These are phyloP conservation scores for Umbellularia californica DNA, from an alignment of 164 flowering plant species.

Conservation along the genomic window DNA sequence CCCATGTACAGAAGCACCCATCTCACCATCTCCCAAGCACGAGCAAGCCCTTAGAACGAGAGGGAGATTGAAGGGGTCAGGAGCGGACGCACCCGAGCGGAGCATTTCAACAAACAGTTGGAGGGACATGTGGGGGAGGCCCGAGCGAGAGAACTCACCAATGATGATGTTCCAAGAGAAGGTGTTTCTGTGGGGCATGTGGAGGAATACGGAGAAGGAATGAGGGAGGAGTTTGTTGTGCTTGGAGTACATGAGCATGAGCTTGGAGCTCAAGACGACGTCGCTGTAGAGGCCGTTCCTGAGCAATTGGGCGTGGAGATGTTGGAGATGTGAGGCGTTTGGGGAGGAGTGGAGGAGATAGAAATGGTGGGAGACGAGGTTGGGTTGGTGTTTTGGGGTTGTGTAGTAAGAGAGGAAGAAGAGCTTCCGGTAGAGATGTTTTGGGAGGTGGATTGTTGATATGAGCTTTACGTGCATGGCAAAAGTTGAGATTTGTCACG, in stretches of 20 bases:
- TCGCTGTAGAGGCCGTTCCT: slow-evolving; percentile 14
- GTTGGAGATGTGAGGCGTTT: slow-evolving; percentile 7
- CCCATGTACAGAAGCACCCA: slow-evolving; percentile 15
- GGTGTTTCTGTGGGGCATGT: slow-evolving; percentile 23
- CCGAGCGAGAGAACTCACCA: slow-evolving; percentile 19
- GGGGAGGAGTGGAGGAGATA: slow-evolving; percentile 19
- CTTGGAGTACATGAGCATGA: slow-evolving; percentile 22
- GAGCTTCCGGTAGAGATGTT: background rate
- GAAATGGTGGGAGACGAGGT: slow-evolving; percentile 14
- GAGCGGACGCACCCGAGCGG: background rate
- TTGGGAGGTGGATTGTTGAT: no score
- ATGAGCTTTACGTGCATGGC: no score
- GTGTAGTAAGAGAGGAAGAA: slow-evolving; percentile 4
- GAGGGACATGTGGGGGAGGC: slow-evolving; percentile 1
- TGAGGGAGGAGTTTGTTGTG: slow-evolving; percentile 13
- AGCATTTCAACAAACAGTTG: slow-evolving; percentile 12
- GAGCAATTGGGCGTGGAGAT: slow-evolving; percentile 17
- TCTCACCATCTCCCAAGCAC: background rate
- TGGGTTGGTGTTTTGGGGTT: background rate
- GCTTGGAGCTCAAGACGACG: slow-evolving; percentile 20
- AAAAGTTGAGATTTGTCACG: no score
- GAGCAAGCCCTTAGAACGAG: slow-evolving; percentile 17
- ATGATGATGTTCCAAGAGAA: slow-evolving; percentile 27
- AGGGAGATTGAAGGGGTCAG: slow-evolving; percentile 18
- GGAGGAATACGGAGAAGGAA: slow-evolving; percentile 15